Base-by-base conservation (phyloP, 768 basidiomycete genomes). In the Scleroderma bovista region DNA sequence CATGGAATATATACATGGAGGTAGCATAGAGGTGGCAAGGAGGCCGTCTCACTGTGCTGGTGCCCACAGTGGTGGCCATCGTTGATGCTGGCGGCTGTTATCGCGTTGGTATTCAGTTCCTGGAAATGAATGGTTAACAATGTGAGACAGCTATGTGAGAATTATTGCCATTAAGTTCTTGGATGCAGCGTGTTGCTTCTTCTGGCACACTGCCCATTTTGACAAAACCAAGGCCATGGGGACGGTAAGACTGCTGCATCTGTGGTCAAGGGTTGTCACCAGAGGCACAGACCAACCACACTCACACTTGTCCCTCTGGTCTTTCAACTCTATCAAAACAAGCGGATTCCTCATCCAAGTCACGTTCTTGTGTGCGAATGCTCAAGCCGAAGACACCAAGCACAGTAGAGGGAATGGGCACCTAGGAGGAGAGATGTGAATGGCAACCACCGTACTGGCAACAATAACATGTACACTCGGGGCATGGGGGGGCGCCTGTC, bases 341-440 rank as follows among this genome's bases (percentile, higher is more conserved):
- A 59, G 74, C 81, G 59, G 98, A 98, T 67, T 96, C 93, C 56
- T 95, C 90, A 57, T 97, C 92, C 43, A 99, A 74, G 64, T 98
- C 95, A 37, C 88, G 81, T 64, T 99, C 95, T 48, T 84, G 80
- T 3, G 95, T 97, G 48, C 94, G 82, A 50, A 99, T 95, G 59
- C 92, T 94, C 37, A 98, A 72, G n/a, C 95, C 95, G 57, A 98
- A 99, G n/a, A 97, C 93, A 51, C 95, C 95, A 53, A 99, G 77
- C 29, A 95, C 93, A 53, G 78, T 84, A 59, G 88, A 86, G 19
- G 93, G 88, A 66, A 84, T 86, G 44, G 91, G 90, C 58, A 86
- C 87, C 88, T 91, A 78, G 75, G 75, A 67, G 55, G 65, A 63
- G 38, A 57, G 50, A 65, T 79, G 54, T 77, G 72, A 50, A 66